These are phyloP conservation scores for Cordyceps fumosorosea DNA, from an alignment of 2,329 filamentous ascomycete species.

Conservation along the genomic window DNA sequence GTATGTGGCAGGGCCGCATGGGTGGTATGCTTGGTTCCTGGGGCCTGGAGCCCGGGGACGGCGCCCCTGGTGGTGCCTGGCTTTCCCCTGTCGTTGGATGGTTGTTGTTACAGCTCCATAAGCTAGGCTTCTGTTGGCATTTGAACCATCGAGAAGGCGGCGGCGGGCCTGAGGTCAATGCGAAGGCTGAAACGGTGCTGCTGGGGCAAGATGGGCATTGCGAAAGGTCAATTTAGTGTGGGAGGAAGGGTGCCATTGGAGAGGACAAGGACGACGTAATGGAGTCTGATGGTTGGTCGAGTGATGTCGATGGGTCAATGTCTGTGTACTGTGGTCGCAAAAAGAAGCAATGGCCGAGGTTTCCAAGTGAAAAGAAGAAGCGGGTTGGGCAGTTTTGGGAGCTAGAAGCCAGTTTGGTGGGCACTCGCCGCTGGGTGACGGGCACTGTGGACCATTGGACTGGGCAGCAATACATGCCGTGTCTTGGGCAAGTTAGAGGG, in stretches of 20 bases:
- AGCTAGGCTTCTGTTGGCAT: background rate
- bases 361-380: background rate
- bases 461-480: background rate
- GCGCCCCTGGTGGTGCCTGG: background rate
- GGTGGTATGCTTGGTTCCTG: background rate
- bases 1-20: background rate
- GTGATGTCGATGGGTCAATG: background rate
- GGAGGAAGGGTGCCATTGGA: background rate
- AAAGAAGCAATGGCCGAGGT: background rate
- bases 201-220: background rate
- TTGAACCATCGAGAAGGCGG: background rate
- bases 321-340: background rate
- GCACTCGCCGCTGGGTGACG: background rate
- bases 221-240: background rate
- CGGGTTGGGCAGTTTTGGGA: background rate
- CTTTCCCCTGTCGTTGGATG: background rate
- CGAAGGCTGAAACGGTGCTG: slow-evolving; percentile 11
- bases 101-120: no score
- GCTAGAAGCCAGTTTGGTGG: slow-evolving; percentile 4
- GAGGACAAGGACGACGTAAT: background rate
- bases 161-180: slow-evolving; percentile 12
- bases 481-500: background rate
- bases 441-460: background rate
- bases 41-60: background rate
- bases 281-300: background rate